phyloP scores from a whole-genome alignment of 805 yeast species.

The Metschnikowia cubensis region DNA sequence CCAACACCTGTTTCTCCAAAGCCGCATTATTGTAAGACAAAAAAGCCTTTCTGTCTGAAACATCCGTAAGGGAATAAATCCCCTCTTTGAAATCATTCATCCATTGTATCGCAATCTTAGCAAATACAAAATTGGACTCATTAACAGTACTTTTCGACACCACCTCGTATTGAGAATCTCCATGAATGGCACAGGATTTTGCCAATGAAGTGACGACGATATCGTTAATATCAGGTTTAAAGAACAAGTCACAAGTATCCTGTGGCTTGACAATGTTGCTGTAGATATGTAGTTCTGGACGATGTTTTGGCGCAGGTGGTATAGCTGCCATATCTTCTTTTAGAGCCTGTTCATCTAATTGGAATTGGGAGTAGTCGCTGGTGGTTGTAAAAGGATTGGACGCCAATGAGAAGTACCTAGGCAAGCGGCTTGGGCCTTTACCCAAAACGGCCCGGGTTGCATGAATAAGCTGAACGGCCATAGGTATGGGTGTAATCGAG shows the following conservation, averaged over 20 bases:
- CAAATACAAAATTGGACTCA: conserved; percentile 22
- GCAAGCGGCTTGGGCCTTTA: not conserved
- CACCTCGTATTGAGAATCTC: conserved; percentile 23
- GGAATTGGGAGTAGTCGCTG: conserved; percentile 25
- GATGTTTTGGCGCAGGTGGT: conserved; percentile 26
- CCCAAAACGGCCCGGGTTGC: not conserved
- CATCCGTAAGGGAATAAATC: conserved; percentile 15
- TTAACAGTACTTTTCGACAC: conserved; percentile 13
- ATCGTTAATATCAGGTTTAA: conserved; percentile 28
- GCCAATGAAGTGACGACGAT: conserved; percentile 28
- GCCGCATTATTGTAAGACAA: conserved; percentile 13
- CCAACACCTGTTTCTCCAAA: not conserved
- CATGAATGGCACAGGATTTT: conserved; percentile 25
- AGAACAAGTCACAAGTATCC: conserved; percentile 31
- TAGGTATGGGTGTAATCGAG: not conserved
- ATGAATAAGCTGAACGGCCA: not conserved
- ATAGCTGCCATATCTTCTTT: conserved; percentile 33
- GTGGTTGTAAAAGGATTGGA: conserved; percentile 24
- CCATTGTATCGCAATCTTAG: conserved; percentile 30
- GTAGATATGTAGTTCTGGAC: conserved; percentile 9
- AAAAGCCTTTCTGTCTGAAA: conserved; percentile 12
- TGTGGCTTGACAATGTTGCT: conserved; percentile 32
- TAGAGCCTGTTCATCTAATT: conserved; percentile 25
- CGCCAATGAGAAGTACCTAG: not conserved
- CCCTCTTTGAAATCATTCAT: conserved; percentile 24